A percentile compares a stretch with the other conserved stretches of the same genome.
Evolutionary conservation across 2,329 filamentous ascomycete genomes (phyloP).

Genomic region (Colletotrichum graminicola): DNA sequence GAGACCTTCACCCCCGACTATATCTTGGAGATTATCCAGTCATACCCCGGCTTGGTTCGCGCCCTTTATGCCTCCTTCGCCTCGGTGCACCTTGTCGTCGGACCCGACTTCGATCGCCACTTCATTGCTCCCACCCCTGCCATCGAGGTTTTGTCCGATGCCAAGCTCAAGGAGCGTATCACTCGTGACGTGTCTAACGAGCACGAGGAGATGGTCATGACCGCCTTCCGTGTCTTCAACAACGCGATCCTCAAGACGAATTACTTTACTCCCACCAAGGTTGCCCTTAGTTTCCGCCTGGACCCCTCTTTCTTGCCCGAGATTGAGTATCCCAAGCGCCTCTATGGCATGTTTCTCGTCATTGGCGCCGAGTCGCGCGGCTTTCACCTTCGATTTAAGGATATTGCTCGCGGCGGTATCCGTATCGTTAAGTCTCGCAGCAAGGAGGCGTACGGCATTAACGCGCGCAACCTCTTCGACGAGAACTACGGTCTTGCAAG

Average conservation of each 20-base stretch:
- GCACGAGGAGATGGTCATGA: conserved; percentile 98
- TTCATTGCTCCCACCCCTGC: conserved; percentile 67
- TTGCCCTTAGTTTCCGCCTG: conserved; percentile 95
- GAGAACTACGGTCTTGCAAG: conserved; percentile 99
- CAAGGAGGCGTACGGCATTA: conserved; percentile 95
- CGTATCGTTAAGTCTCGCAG: conserved; percentile 98
- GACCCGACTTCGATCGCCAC: conserved; percentile 63
- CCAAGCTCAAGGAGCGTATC: conserved; percentile 80
- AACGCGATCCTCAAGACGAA: conserved; percentile 95
- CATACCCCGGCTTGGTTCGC: conserved; percentile 88
- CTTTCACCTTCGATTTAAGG: conserved; percentile 97
- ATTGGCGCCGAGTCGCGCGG: conserved; percentile 97
- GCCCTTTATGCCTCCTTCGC: conserved; percentile 93
- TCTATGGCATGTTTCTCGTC: conserved; percentile 99
- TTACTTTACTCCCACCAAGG: conserved; percentile 97
- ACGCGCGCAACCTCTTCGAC: conserved; percentile 95
- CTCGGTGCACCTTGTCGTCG: conserved; percentile 78
- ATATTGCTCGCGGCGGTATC: conserved; percentile 96
- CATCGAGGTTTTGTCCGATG: conserved; percentile 79
- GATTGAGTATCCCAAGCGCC: conserved; percentile 90
- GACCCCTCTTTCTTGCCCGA: conserved; percentile 89
- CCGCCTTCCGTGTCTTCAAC: conserved; percentile 96
- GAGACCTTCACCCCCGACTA: conserved; percentile 99
- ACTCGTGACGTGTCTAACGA: conserved; percentile 87
- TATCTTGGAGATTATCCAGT: conserved; percentile 95